A percentile compares a stretch with the other conserved stretches of the same genome.
phyloP scores from a whole-genome alignment of 2,329 filamentous ascomycete species.

The Phaeosphaeria sp. region DNA sequence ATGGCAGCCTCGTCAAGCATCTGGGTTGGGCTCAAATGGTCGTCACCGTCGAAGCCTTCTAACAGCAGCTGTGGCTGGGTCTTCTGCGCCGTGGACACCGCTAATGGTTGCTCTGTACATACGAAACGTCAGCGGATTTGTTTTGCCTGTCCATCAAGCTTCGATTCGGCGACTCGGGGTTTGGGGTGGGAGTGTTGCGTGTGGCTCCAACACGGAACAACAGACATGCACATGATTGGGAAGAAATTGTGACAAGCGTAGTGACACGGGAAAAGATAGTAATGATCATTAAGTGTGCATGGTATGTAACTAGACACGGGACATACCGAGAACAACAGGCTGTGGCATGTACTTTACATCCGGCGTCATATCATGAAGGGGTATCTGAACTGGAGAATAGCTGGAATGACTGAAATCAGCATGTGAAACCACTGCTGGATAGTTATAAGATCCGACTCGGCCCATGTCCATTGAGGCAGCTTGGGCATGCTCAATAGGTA shows the following conservation, averaged over 20 bases:
- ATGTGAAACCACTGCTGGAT: constrained; percentile 31
- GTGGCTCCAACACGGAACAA: not conserved
- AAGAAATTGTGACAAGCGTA: constrained; percentile 16
- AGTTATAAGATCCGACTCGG: constrained; percentile 28
- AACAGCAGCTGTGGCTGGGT: constrained; percentile 28
- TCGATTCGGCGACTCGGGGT: not conserved
- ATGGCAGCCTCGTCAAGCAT: constrained; percentile 48
- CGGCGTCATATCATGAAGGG: constrained; percentile 41
- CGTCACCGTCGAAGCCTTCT: constrained; percentile 49
- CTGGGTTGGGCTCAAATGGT: constrained; percentile 44
- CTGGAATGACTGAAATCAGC: constrained; percentile 36
- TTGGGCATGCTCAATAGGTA: constrained; percentile 22
- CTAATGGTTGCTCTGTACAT: constrained; percentile 31
- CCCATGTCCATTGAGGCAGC: constrained; percentile 25
- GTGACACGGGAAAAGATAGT: constrained; percentile 34
- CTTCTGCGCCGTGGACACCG: constrained; percentile 18
- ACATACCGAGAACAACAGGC: constrained; percentile 50
- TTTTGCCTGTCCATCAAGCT: not conserved
- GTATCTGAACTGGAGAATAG: constrained; percentile 44
- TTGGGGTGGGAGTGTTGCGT: not conserved
- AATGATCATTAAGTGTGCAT: constrained; percentile 43
- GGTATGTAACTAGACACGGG: constrained; percentile 47
- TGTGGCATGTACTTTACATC: constrained; percentile 49
- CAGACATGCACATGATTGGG: constrained; percentile 13
- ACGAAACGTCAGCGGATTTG: constrained; percentile 28